Conservation (phyloP, 2,329 filamentous ascomycete species). For the Colletotrichum viniferum region DNA sequence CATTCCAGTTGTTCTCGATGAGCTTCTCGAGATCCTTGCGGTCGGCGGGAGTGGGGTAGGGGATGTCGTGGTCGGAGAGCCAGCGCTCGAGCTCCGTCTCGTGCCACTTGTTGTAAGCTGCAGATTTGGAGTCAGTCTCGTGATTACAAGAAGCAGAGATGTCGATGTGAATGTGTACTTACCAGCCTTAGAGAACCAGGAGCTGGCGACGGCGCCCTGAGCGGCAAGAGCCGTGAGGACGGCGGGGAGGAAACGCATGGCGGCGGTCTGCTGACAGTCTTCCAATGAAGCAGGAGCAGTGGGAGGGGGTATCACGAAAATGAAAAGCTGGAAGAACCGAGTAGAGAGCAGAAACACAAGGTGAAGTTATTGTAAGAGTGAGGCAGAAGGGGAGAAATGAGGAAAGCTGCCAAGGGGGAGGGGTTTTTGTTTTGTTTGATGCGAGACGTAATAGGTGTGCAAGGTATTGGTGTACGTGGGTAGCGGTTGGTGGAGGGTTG, state of each 20-base stretch:
- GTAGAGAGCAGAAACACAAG: slow-evolving; percentile 10
- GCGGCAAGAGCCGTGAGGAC: slow-evolving; percentile 75
- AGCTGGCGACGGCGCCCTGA: slow-evolving; percentile 72
- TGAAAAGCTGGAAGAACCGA: slow-evolving; percentile 20
- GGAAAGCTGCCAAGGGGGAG: slow-evolving; percentile 7
- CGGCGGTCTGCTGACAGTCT: slow-evolving; percentile 29
- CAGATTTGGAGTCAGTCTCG: background rate
- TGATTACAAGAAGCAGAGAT: background rate
- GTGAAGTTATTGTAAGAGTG: slow-evolving; percentile 6
- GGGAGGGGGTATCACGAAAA: slow-evolving; percentile 14
- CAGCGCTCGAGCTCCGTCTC: slow-evolving; percentile 97
- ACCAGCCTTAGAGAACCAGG: slow-evolving; percentile 89
- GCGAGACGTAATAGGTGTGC: background rate
- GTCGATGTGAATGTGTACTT: slow-evolving; percentile 37
- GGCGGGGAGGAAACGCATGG: slow-evolving; percentile 79
- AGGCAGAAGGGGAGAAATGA: background rate
- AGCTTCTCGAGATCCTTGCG: slow-evolving; percentile 92
- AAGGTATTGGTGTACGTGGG: background rate
- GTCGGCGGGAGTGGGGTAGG: slow-evolving; percentile 87
- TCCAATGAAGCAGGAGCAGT: slow-evolving; percentile 17
- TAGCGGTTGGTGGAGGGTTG: background rate
- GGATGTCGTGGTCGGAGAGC: slow-evolving; percentile 90
- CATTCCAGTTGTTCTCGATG: slow-evolving; percentile 90
- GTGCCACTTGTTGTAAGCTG: slow-evolving; percentile 99
- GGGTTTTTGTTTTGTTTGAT: slow-evolving; percentile 23